These are phyloP conservation scores for Volvox africanus DNA, from an alignment of 139 green algal species.

Conservation along the genomic window DNA sequence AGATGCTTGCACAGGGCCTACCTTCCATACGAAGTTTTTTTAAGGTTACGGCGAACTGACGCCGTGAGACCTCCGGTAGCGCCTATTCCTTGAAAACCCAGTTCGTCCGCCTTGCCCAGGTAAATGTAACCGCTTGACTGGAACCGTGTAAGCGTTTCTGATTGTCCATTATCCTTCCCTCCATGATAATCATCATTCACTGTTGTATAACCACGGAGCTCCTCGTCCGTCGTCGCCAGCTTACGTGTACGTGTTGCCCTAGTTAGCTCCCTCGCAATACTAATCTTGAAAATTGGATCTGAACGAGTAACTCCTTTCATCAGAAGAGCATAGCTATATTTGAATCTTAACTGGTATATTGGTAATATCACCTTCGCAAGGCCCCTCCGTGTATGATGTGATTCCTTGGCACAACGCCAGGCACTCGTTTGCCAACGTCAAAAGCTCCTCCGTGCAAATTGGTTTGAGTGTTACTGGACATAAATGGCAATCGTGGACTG, in stretches of 20 bases:
- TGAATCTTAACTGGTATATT: neutral
- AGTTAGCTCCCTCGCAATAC: no score
- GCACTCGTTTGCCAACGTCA: constrained; percentile 11
- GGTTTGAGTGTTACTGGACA: neutral
- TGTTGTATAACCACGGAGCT: no score
- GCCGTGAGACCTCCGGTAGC: neutral
- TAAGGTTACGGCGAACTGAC: neutral
- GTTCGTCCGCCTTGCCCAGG: neutral
- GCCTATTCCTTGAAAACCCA: constrained; percentile 1
- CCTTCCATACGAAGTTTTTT: neutral
- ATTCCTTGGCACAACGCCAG: constrained; percentile 5
- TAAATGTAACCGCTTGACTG: neutral
- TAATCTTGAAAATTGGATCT: neutral
- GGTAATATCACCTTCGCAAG: constrained; percentile 5
- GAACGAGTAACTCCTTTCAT: neutral
- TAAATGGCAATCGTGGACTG: neutral
- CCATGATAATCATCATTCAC: no score
- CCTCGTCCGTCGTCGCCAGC: no score
- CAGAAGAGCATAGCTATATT: neutral
- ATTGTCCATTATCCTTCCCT: no score
- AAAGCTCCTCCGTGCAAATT: neutral
- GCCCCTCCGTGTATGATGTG: neutral
- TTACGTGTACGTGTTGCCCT: no score
- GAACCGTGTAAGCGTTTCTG: neutral
- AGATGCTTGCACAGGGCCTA: neutral